Evolutionary conservation across 306 rosid genomes (phyloP), one percentile per base, ranked within the genome.

Genomic region (Lupinus albus): DNA sequence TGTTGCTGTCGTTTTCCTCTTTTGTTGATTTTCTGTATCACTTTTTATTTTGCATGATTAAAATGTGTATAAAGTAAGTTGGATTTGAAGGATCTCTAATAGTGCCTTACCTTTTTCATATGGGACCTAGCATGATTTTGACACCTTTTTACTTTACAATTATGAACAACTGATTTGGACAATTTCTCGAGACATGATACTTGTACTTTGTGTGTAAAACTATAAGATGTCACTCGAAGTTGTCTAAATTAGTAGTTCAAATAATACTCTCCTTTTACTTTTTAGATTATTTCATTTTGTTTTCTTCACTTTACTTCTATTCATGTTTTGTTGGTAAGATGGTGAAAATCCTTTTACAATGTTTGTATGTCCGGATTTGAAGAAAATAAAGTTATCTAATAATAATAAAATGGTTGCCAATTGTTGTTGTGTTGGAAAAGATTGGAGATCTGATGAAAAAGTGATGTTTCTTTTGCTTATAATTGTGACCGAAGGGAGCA

Each of bases 51-150:
- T 59, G 48, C 3, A 51, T 77, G 17, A 21, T 68, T 14, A 45
- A 77, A 47, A 70, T 59, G 53, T 61, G 52, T 53, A 70, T 16
- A 76, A 76, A 77, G 85, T 73, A 61, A 80, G 74, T 75, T 74
- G 51, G 78, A 77, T 85, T 82, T 83, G 59, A 74, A 74, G 65
- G 75, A 83, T 88, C 82, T 71, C 47, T 8, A 70, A 59, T 55
- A 72, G 88, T 82, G 80, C 13, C 30, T 68, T 67, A 6, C 73
- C 68, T 80, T 76, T 67, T 71, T 59, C 50, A 68, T 53, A 57
- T 75, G 55, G 79, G 70, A 7, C 42, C 75, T 45, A 3, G 12
- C 9, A 52, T 67, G 64, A 46, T 36, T 61, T 76, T 32, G 48
- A 6, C 39, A 6, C 6, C 42, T 30, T 61, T 60, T 53, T 20